phyloP scores from a whole-genome alignment of 257 asterid genomes.

The Solanum lycopersicoides region DNA sequence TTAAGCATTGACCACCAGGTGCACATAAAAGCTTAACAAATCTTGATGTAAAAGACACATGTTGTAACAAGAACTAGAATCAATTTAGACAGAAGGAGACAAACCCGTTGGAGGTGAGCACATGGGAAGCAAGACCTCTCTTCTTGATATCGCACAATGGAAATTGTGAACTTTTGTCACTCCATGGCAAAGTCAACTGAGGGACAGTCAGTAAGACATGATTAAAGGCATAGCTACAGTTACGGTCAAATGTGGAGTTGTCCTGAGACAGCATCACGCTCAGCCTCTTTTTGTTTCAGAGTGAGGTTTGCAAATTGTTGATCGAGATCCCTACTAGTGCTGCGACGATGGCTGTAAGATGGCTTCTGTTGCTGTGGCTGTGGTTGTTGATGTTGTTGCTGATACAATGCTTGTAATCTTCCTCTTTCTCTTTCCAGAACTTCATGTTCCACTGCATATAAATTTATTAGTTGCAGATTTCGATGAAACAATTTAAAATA shows the following conservation, averaged over 20 bases:
- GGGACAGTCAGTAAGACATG: conserved; percentile 8
- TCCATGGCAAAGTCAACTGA: conserved; percentile 24
- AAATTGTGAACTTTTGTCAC: conserved; percentile 7
- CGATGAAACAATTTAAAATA: background rate
- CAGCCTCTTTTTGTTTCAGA: conserved; percentile 55
- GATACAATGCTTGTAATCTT: conserved; percentile 59
- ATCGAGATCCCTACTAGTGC: conserved; percentile 71
- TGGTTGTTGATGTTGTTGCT: conserved; percentile 36
- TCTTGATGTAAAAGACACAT: background rate
- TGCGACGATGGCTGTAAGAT: conserved; percentile 47
- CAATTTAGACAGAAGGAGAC: conserved; percentile 3
- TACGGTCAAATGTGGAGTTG: conserved; percentile 48
- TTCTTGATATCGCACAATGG: conserved; percentile 9
- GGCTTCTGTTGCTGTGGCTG: conserved; percentile 23
- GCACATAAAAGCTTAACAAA: conserved; percentile 21
- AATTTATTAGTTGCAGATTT: background rate
- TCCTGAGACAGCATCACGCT: conserved; percentile 42
- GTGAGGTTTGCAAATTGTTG: conserved; percentile 69
- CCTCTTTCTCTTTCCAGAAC: conserved; percentile 81
- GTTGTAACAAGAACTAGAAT: conserved; percentile 4
- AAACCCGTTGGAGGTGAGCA: background rate
- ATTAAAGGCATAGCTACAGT: conserved; percentile 10
- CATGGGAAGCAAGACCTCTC: conserved; percentile 5
- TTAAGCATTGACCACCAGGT: conserved; percentile 73
- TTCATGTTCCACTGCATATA: conserved; percentile 84